A percentile compares a stretch with the other conserved stretches of the same genome.
phyloP scores from a whole-genome alignment of 805 yeast genomes.

The Starmerella cellae region DNA sequence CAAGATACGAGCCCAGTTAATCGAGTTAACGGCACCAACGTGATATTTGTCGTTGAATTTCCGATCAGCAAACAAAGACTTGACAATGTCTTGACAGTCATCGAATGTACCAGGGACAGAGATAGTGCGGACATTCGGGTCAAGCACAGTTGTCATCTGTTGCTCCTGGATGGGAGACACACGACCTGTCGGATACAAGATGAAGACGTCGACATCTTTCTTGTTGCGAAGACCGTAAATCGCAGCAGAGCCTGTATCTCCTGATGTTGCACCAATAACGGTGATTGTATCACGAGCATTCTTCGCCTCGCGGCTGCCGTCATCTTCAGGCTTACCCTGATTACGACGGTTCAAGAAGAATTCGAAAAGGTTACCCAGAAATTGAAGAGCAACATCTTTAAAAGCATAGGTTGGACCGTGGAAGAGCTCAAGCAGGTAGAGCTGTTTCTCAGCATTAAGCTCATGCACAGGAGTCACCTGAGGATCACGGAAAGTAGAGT shows the following conservation, averaged over 20 bases:
- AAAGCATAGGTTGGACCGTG: constrained; percentile 99
- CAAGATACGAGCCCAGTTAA: constrained; percentile 97
- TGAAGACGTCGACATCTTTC: constrained; percentile 94
- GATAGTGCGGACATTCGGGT: constrained; percentile 82
- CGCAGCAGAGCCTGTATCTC: constrained; percentile 99
- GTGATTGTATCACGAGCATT: constrained; percentile 41
- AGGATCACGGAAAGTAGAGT: constrained; percentile 76
- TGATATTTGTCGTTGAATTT: constrained; percentile 83
- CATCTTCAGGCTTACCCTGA: constrained; percentile 31
- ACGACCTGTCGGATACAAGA: constrained; percentile 91
- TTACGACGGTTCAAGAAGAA: constrained; percentile 74
- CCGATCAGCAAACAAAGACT: constrained; percentile 77
- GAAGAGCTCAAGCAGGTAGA: constrained; percentile 80
- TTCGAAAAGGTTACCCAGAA: constrained; percentile 93
- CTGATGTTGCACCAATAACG: constrained; percentile 97
- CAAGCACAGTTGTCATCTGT: constrained; percentile 95
- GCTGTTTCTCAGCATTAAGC: constrained; percentile 42
- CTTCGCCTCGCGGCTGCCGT: constrained; percentile 43
- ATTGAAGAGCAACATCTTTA: constrained; percentile 96
- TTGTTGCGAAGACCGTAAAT: constrained; percentile 95
- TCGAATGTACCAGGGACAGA: constrained; percentile 95
- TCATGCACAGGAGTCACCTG: constrained; percentile 73
- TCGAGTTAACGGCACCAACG: constrained; percentile 95
- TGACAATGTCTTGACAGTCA: constrained; percentile 95
- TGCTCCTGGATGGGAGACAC: constrained; percentile 96